A percentile compares a stretch with the other conserved stretches of the same genome.
phyloP scores from a whole-genome alignment of 805 yeast genomes.

The Clavispora vitiphila region DNA sequence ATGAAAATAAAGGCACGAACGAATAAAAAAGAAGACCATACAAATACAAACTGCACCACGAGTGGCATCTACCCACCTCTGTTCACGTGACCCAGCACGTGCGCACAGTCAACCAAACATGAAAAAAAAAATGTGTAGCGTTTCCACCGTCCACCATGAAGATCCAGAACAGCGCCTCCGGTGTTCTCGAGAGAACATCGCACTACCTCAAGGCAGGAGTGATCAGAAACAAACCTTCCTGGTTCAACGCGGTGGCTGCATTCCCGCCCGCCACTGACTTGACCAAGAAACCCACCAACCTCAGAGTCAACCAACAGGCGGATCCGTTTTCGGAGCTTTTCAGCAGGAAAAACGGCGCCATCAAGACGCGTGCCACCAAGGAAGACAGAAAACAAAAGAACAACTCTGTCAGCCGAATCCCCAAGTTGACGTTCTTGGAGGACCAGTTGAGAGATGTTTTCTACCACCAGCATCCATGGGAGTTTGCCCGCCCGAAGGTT shows the following conservation, averaged over 20 bases:
- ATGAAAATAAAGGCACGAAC: no score
- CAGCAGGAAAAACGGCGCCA: constrained; percentile 19
- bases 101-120: neutral
- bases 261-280: constrained; percentile 74
- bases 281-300: constrained; percentile 39
- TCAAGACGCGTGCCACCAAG: constrained; percentile 44
- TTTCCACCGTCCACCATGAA: constrained; percentile 39
- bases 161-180: constrained; percentile 64
- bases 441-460: constrained; percentile 80
- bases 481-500: constrained; percentile 81
- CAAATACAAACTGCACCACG: no score
- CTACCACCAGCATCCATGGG: constrained; percentile 97
- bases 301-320: constrained; percentile 20
- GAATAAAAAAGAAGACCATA: no score
- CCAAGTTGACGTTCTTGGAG: constrained; percentile 56
- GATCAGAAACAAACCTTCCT: constrained; percentile 70
- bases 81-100: neutral
- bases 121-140: neutral
- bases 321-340: constrained; percentile 24
- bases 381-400: constrained; percentile 34
- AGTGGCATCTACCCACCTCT: no score
- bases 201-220: constrained; percentile 67
- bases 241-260: constrained; percentile 82
- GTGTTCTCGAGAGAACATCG: constrained; percentile 76
- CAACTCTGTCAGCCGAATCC: constrained; percentile 42